A percentile compares a stretch with the other conserved stretches of the same genome.
Conservation (phyloP, 768 basidiomycete species). For the Cystobasidium ongulense region DNA sequence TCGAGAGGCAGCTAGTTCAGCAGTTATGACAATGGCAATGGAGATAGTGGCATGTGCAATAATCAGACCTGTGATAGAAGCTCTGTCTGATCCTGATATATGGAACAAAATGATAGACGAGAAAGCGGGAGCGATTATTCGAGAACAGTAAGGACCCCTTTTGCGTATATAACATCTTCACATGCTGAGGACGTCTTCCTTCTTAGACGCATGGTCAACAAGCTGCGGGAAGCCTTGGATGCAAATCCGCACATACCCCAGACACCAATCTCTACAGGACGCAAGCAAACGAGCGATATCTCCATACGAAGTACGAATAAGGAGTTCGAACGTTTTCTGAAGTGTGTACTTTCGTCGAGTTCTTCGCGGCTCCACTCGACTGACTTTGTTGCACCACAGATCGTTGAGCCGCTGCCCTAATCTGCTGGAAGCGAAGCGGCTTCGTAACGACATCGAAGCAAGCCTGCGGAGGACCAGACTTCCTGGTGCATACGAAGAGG, state of each 20-base stretch:
- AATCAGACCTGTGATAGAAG: constrained; percentile 78
- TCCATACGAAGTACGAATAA: constrained; percentile 70
- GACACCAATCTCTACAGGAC: background rate
- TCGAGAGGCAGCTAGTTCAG: constrained; percentile 62
- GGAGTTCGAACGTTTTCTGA: constrained; percentile 84
- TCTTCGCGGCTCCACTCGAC: background rate
- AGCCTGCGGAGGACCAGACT: constrained; percentile 54
- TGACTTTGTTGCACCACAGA: constrained; percentile 36
- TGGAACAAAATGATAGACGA: constrained; percentile 92
- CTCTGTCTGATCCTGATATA: constrained; percentile 90
- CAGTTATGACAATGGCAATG: constrained; percentile 62
- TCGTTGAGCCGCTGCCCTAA: constrained; percentile 75
- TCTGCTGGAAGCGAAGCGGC: constrained; percentile 73
- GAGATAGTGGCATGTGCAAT: constrained; percentile 78
- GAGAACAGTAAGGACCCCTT: constrained; percentile 56
- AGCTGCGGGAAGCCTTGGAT: constrained; percentile 40
- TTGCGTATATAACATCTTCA: background rate
- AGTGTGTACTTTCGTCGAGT: background rate
- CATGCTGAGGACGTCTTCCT: background rate
- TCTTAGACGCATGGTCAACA: constrained; percentile 37
- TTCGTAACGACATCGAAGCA: constrained; percentile 76
- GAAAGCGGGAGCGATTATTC: constrained; percentile 66
- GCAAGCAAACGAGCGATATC: constrained; percentile 55
- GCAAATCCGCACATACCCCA: constrained; percentile 4
- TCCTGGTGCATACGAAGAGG: background rate